Conservation (phyloP, 352 stramenopile species). For the Pythium insidiosum region DNA sequence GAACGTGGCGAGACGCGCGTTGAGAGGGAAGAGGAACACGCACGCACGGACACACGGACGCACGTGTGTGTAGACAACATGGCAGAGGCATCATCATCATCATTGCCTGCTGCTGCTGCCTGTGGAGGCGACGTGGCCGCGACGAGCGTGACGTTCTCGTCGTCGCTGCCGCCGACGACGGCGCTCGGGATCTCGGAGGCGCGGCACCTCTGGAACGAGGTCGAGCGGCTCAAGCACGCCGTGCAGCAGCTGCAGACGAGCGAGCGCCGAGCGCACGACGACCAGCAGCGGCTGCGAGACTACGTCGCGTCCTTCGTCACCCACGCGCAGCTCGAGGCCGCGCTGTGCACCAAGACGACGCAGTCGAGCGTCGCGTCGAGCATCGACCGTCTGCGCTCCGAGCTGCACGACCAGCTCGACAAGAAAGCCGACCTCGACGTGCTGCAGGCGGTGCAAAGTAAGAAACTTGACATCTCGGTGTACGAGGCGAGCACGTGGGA, state of each 20-base stretch:
- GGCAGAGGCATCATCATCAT: no score
- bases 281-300: slow-evolving; percentile 22
- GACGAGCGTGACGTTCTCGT: background rate
- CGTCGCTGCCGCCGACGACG: background rate
- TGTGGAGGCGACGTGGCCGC: no score
- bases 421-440: slow-evolving; percentile 33
- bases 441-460: slow-evolving; percentile 26
- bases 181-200: slow-evolving; percentile 23
- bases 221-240: slow-evolving; percentile 45
- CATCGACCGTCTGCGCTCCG: slow-evolving; percentile 23
- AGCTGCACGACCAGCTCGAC: slow-evolving; percentile 21
- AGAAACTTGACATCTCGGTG: slow-evolving; percentile 55
- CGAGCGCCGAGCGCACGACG: slow-evolving; percentile 16
- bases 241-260: slow-evolving; percentile 30
- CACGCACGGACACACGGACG: no score
- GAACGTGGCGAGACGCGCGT: no score
- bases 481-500: slow-evolving; percentile 46
- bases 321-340: slow-evolving; percentile 48
- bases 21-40: no score
- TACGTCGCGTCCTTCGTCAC: slow-evolving; percentile 42
- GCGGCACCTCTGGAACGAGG: slow-evolving; percentile 45
- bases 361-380: slow-evolving; percentile 24
- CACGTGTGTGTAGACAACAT: no score
- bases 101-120: no score
- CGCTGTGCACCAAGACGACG: slow-evolving; percentile 49